Conservation (phyloP, 2,329 filamentous ascomycete species). For the Leptographium wingfieldii region DNA sequence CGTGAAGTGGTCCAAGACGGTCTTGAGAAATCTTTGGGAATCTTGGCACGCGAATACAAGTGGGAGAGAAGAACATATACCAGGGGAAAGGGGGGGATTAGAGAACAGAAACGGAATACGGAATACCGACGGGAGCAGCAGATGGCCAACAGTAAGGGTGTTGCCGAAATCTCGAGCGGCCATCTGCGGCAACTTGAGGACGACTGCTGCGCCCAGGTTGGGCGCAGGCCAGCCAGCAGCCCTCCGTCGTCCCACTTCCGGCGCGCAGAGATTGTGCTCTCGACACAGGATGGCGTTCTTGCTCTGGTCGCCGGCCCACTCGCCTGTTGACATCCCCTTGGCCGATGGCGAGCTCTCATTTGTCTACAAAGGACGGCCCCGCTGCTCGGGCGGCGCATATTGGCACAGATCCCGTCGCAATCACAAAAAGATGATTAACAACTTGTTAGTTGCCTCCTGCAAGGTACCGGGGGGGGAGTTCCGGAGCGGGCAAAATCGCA, state of each 20-base stretch:
- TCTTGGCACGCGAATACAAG: no score
- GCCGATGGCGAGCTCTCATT: constrained; percentile 11
- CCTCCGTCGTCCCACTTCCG: background rate
- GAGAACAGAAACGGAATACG: no score
- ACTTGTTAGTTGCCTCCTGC: background rate
- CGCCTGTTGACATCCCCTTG: constrained; percentile 8
- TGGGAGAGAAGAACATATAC: no score
- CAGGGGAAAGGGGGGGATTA: no score
- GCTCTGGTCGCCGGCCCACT: background rate
- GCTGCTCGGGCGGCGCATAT: background rate
- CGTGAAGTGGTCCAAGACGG: no score
- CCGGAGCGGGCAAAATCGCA: background rate
- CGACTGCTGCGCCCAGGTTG: no score
- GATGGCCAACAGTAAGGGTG: no score
- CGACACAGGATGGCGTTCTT: background rate
- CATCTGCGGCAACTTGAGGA: no score
- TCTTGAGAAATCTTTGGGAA: no score
- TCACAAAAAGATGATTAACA: background rate
- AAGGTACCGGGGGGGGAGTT: background rate
- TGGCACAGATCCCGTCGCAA: background rate
- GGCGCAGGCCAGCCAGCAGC: background rate
- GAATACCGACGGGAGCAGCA: no score
- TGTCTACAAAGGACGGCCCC: background rate
- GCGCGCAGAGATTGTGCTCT: no score
- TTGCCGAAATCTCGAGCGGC: no score